A percentile compares a stretch with the other conserved stretches of the same genome.
Conservation (phyloP, 495 filamentous ascomycete genomes). For the Trichoderma virens region DNA sequence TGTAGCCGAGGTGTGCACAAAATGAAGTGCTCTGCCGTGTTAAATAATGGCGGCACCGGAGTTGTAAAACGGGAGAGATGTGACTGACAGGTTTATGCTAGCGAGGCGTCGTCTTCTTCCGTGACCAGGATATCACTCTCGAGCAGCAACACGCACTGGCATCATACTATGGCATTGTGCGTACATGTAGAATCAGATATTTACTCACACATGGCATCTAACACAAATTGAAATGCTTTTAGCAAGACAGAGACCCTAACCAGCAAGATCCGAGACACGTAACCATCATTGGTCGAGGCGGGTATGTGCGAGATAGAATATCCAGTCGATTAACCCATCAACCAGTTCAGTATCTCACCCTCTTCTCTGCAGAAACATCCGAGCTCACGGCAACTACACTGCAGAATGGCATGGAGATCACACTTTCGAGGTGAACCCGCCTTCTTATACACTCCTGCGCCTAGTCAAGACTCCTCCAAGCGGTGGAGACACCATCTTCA, state of each 20-base stretch:
- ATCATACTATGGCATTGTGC: slow-evolving; percentile 33
- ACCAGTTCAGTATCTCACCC: neutral
- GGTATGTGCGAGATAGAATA: too few relatives aligned
- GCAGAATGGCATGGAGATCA: slow-evolving; percentile 33
- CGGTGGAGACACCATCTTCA: slow-evolving; percentile 68
- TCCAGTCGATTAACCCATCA: too few relatives aligned
- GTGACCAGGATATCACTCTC: slow-evolving; percentile 51
- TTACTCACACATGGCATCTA: neutral
- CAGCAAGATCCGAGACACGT: slow-evolving; percentile 39
- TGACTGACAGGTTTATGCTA: neutral
- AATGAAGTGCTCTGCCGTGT: neutral
- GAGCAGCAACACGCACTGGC: slow-evolving; percentile 56
- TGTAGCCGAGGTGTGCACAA: slow-evolving; percentile 40
- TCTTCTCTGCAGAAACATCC: slow-evolving; percentile 23
- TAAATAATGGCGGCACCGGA: neutral
- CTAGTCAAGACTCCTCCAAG: slow-evolving; percentile 58
- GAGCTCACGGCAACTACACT: slow-evolving; percentile 28
- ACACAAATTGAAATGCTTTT: neutral
- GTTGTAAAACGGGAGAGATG: neutral
- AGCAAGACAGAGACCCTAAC: slow-evolving; percentile 35
- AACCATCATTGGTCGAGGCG: slow-evolving; percentile 56
- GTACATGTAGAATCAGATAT: neutral
- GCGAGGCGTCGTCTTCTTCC: slow-evolving; percentile 64
- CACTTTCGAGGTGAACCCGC: slow-evolving; percentile 65
- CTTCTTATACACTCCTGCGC: slow-evolving; percentile 61